These are phyloP conservation scores for Herpotrichia juniperi DNA, from an alignment of 2,329 filamentous ascomycete genomes.

Conservation along the genomic window DNA sequence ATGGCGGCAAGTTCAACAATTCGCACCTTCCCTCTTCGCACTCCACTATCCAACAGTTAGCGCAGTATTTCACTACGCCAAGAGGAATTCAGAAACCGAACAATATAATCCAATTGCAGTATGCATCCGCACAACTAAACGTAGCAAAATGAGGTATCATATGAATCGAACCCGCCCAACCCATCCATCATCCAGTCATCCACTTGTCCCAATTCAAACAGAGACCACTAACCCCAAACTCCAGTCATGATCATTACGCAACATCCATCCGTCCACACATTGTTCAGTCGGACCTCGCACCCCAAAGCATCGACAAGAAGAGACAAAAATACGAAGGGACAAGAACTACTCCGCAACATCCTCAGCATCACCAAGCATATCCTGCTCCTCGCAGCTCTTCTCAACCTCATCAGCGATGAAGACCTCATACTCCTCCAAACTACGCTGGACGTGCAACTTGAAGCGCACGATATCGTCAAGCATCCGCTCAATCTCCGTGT, in stretches of 20 bases:
- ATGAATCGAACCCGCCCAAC: neutral
- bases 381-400: slow-evolving; percentile 59
- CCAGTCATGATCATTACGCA: slow-evolving; percentile 10
- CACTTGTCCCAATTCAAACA: neutral
- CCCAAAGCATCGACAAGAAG: neutral
- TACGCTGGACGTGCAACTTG: slow-evolving; percentile 95
- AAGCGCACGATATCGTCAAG: slow-evolving; percentile 97
- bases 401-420: slow-evolving; percentile 96
- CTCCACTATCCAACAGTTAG: no score
- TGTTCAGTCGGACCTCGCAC: no score
- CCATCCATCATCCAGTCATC: neutral
- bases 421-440: slow-evolving; percentile 89
- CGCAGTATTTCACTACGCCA: no score
- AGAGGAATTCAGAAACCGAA: no score
- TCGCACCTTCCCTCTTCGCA: no score
- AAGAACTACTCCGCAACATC: slow-evolving; percentile 24
- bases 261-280: no score
- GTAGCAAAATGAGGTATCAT: no score
- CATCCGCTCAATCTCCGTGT: slow-evolving; percentile 95
- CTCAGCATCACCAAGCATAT: slow-evolving; percentile 41
- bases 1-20: no score
- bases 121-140: no score
- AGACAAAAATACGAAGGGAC: neutral
- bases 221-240: neutral
- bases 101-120: no score